These are phyloP conservation scores for Fusarium agapanthi DNA, from an alignment of 2,329 filamentous ascomycete species.

Conservation along the genomic window DNA sequence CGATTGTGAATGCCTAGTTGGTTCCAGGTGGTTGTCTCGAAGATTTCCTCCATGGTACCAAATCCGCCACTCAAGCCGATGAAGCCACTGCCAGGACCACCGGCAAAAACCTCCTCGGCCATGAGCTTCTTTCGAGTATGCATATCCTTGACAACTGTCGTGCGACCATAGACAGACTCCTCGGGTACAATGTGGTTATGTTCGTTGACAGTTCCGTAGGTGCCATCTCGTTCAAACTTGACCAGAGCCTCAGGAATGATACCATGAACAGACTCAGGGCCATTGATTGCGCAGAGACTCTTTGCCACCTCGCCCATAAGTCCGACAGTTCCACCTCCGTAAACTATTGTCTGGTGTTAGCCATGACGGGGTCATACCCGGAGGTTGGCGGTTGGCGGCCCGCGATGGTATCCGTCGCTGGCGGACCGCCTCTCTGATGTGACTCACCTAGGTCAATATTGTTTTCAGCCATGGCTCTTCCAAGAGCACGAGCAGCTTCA, in stretches of 20 bases:
- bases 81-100: slow-evolving; percentile 86
- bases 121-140: slow-evolving; percentile 95
- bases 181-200: slow-evolving; percentile 68
- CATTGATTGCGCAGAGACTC: slow-evolving; percentile 83
- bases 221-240: slow-evolving; percentile 75
- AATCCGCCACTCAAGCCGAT: slow-evolving; percentile 89
- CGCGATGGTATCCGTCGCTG: not conserved
- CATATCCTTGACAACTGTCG: slow-evolving; percentile 94
- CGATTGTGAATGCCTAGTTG: slow-evolving; percentile 90
- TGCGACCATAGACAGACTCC: slow-evolving; percentile 76
- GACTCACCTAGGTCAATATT: slow-evolving; percentile 76
- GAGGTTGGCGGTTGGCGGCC: slow-evolving; percentile 2
- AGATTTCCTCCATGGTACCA: slow-evolving; percentile 95
- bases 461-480: slow-evolving; percentile 74
- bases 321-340: slow-evolving; percentile 92
- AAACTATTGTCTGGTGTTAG: slow-evolving; percentile 63
- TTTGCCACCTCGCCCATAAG: slow-evolving; percentile 95
- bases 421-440: not conserved
- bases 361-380: not conserved
- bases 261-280: slow-evolving; percentile 85
- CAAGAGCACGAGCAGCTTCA: slow-evolving; percentile 80
- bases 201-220: slow-evolving; percentile 56
- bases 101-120: slow-evolving; percentile 85
- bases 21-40: slow-evolving; percentile 93
- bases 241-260: slow-evolving; percentile 91